phyloP scores from a whole-genome alignment of 495 filamentous ascomycete genomes.

The Neurospora hispaniola region DNA sequence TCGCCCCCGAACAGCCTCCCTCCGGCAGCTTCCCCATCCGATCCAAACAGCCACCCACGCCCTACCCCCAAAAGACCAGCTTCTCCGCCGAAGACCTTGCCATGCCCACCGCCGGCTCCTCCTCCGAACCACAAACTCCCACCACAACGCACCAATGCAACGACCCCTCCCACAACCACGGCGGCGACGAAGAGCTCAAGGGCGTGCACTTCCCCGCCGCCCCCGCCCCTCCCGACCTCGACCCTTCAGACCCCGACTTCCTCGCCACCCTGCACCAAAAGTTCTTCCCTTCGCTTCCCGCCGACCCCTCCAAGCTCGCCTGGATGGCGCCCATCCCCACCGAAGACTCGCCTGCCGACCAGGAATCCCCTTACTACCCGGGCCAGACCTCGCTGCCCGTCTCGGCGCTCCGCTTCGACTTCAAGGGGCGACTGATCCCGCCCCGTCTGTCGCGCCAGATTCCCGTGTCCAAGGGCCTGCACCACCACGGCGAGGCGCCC shows the following conservation, averaged over 20 bases:
- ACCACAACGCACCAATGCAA: slow-evolving; percentile 9
- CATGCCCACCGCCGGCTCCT: slow-evolving; percentile 11
- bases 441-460: slow-evolving; percentile 62
- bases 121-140: slow-evolving; percentile 52
- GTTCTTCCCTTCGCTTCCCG: slow-evolving; percentile 81
- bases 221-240: slow-evolving; percentile 51
- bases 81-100: slow-evolving; percentile 20
- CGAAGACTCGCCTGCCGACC: slow-evolving; percentile 43
- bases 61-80: slow-evolving; percentile 7
- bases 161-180: slow-evolving; percentile 28
- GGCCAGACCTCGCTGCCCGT: slow-evolving; percentile 57
- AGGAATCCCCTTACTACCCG: slow-evolving; percentile 71
- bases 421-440: slow-evolving; percentile 64
- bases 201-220: slow-evolving; percentile 28
- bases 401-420: slow-evolving; percentile 77
- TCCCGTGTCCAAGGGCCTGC: slow-evolving; percentile 65
- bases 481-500: slow-evolving; percentile 90
- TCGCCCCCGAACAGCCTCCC: slow-evolving; percentile 9
- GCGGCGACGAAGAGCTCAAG: slow-evolving; percentile 13
- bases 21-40: slow-evolving; percentile 18
- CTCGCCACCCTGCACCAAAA: slow-evolving; percentile 72
- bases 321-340: slow-evolving; percentile 74
- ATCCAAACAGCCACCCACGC: slow-evolving; percentile 13
- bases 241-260: slow-evolving; percentile 74
- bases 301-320: slow-evolving; percentile 73